Conservation (phyloP, 768 basidiomycete genomes). For the Termitomyces sp. region DNA sequence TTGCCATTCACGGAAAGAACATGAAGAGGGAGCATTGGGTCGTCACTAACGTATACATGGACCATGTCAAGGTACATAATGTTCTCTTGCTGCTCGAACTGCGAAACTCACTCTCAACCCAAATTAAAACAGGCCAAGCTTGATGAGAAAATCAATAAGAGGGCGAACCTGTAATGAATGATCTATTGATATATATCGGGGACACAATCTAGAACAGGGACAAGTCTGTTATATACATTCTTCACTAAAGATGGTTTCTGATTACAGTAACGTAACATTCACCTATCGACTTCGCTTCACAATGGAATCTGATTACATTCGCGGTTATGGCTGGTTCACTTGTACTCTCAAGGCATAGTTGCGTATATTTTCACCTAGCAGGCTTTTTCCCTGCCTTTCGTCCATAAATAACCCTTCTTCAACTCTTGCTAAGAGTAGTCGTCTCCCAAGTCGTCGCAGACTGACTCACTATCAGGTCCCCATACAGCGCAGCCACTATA, state of each 20-base stretch:
- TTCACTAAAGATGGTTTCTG: neutral
- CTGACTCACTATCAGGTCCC: no score
- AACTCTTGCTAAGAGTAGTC: no score
- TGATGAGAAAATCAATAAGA: constrained; percentile 8
- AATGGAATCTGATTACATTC: neutral
- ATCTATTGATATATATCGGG: neutral
- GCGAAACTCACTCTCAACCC: neutral
- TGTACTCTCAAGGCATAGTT: no score
- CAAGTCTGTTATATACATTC: neutral
- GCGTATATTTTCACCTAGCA: no score
- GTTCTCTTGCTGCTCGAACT: neutral
- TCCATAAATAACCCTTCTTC: no score
- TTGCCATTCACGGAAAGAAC: constrained; percentile 87
- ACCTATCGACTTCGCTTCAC: neutral
- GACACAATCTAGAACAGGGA: neutral
- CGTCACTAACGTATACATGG: constrained; percentile 90
- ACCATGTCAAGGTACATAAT: constrained; percentile 73
- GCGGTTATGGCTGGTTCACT: neutral
- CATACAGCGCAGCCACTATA: no score
- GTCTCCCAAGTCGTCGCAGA: no score
- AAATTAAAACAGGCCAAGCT: constrained; percentile 7
- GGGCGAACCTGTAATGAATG: constrained; percentile 7
- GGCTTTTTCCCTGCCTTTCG: no score
- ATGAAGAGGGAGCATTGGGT: constrained; percentile 97
- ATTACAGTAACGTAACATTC: neutral